These are phyloP conservation scores for Saccharum spontaneum DNA, from an alignment of 176 grass and related monocot genomes.

Conservation along the genomic window DNA sequence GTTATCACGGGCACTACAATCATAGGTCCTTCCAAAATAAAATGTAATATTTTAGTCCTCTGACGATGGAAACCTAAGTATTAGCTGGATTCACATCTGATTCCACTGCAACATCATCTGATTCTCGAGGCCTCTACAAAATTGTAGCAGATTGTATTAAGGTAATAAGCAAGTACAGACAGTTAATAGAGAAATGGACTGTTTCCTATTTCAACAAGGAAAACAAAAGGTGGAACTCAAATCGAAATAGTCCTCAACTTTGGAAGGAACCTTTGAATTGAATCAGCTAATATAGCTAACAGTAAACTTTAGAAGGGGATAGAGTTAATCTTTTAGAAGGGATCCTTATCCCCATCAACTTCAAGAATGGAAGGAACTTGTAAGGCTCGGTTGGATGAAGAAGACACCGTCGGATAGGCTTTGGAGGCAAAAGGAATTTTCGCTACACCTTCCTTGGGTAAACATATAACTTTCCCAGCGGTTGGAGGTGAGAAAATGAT, in stretches of 20 bases:
- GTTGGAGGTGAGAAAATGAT: neutral
- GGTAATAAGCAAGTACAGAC: neutral
- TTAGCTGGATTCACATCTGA: neutral
- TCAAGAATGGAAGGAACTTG: neutral
- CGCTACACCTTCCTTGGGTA: neutral
- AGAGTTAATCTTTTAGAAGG: neutral
- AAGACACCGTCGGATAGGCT: neutral
- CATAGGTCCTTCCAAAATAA: neutral
- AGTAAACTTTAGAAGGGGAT: neutral
- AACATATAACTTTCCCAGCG: neutral
- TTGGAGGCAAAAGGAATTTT: neutral
- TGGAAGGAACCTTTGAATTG: neutral
- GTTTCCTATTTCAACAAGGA: neutral
- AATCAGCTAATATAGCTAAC: neutral
- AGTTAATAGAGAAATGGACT: neutral
- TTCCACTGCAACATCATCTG: neutral
- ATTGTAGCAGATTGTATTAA: neutral
- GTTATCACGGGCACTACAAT: neutral
- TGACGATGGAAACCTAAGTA: neutral
- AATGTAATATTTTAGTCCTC: neutral
- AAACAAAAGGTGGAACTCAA: neutral
- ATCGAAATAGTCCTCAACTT: neutral
- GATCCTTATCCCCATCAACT: neutral
- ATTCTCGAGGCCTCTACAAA: constrained; percentile 19
- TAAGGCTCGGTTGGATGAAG: neutral